phyloP scores from a whole-genome alignment of 192 early-diverging fungal species.

The Helicostylum pulchrum region DNA sequence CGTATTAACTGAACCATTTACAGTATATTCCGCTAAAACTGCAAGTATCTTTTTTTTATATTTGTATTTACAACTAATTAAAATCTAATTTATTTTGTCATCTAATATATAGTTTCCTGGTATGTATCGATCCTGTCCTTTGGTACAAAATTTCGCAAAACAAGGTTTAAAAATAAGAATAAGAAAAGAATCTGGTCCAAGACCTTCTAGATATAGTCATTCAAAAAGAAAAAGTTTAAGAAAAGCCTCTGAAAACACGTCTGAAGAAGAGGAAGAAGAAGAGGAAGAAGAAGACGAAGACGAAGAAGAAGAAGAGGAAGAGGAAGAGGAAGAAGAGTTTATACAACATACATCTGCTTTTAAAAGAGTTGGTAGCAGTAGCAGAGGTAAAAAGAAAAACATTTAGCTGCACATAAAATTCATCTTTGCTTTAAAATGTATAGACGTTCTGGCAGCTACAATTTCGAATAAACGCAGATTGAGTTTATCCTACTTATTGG shows the following conservation, averaged over 20 bases:
- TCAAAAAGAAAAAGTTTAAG: neutral
- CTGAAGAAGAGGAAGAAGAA: neutral
- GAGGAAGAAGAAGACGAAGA: no score
- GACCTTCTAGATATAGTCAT: constrained; percentile 6
- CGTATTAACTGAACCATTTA: constrained; percentile 74
- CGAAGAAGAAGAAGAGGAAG: no score
- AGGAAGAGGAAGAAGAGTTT: no score
- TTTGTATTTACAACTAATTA: neutral
- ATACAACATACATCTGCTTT: no score
- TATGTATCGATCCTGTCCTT: constrained; percentile 66
- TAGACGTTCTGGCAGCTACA: neutral
- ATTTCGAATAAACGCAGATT: constrained; percentile 1
- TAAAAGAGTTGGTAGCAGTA: no score
- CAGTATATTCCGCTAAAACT: constrained; percentile 88
- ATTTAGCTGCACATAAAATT: neutral
- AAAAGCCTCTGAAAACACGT: neutral
- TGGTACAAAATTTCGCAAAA: constrained; percentile 87
- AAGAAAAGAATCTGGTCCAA: constrained; percentile 66
- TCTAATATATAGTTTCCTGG: constrained; percentile 32
- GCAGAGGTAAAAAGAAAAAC: neutral
- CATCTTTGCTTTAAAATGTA: neutral
- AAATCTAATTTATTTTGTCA: neutral
- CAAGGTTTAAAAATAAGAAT: constrained; percentile 94
- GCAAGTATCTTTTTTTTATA: constrained; percentile 2
- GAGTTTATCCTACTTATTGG: constrained; percentile 16